phyloP scores from a whole-genome alignment of 2,329 filamentous ascomycete species.

The Fusarium bactridioides region DNA sequence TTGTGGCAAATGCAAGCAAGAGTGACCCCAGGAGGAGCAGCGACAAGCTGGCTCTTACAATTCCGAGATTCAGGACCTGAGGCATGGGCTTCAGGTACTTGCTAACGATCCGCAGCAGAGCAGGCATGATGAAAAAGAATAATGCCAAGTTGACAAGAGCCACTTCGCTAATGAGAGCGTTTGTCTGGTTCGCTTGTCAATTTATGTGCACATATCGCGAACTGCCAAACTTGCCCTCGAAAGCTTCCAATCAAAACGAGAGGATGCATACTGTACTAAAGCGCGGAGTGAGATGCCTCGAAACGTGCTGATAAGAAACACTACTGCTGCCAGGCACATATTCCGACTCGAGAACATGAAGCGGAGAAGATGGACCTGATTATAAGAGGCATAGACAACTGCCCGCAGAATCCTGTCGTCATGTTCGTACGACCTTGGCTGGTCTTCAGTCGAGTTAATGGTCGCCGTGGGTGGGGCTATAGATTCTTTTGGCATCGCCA shows the following conservation, averaged over 20 bases:
- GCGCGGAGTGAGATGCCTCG: not conserved
- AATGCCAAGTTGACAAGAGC: not conserved
- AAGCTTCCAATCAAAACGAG: too few species aligned
- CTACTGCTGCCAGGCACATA: too few species aligned
- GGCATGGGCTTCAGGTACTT: not conserved
- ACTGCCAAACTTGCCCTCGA: not conserved
- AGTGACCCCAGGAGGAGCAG: not conserved
- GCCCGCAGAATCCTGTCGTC: accelerated
- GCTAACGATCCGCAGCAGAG: not conserved
- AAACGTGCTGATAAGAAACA: not conserved
- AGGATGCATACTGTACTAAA: not conserved
- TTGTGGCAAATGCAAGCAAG: not conserved
- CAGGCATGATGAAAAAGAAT: not conserved
- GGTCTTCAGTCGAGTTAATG: not conserved
- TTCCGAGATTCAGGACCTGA: not conserved
- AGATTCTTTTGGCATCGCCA: not conserved
- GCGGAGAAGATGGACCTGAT: not conserved
- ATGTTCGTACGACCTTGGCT: accelerated
- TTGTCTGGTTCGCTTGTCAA: not conserved
- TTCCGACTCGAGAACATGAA: not conserved
- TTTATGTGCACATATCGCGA: not conserved
- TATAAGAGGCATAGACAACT: too few species aligned
- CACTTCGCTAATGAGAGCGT: not conserved
- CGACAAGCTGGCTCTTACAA: not conserved
- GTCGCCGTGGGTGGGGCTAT: accelerated